Evolutionary conservation across 1,284 basidiomycete genomes (phyloP), one percentile per base, ranked within the genome.

Genomic region (Leccinum solheimii): DNA sequence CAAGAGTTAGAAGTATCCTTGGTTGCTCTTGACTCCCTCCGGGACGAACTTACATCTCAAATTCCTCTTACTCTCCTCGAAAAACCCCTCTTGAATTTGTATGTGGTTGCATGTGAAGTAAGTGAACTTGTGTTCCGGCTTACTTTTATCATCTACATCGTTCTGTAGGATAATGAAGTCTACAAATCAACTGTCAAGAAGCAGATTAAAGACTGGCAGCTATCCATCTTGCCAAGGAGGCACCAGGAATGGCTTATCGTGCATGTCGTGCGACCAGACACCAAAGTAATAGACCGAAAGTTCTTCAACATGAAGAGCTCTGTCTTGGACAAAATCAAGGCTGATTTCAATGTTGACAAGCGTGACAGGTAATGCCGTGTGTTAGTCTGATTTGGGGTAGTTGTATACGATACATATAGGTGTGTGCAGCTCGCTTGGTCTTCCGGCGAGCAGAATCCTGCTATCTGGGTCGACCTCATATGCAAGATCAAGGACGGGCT

Each of bases 161-260:
- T 40, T 49, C 26, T 58, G 43, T 67, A 97, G 95, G 94, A 97
- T 72, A 86, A 81, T 62, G 96, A 98, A 56, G 79, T 81, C 3
- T 98, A 98, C 79, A 90, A 88, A 70, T 83, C 82, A 45, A 83
- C 83, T 2, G 82, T 92, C 16, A 88, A 88, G 70, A 91, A 88
- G 65, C 93, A 96, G 72, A 90, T 98, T 65, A 92, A 92, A 69
- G 93, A 97, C 65, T 98, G 96, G 96, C 87, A 94, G 59, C 80
- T 82, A 3, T 76, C 82, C 2, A 79, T 95, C 27, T 78, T 81
- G 30, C 78, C 86, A n/a, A 81, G 87, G 63, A 92, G 87, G 76
- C 86, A 88, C 69, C 92, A 94, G 70, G 94, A 97, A 76, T 97
- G 95, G 86, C 79, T 95, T 55, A 91, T 97, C 60, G 81, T 97